Evolutionary conservation across 1,139 yeast genomes (phyloP), one percentile per base, ranked within the genome.

Genomic region (Saccharomyces hybrid): DNA sequence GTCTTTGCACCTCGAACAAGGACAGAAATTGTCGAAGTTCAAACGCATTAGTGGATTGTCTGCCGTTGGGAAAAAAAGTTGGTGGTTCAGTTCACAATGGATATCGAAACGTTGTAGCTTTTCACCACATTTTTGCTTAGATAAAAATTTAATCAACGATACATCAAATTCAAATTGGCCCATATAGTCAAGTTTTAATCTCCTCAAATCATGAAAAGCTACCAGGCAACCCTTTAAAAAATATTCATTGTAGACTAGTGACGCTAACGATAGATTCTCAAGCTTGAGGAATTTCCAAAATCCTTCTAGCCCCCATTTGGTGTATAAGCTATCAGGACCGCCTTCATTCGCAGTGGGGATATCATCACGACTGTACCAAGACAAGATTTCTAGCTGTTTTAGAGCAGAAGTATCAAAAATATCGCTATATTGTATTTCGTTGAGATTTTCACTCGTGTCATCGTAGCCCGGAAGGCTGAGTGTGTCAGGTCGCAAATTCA

Each of bases 401-500:
- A 67, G 52, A 26, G 54, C 32, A 3, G 55, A 52, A 2, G 53
- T 50, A 51, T 67, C 68, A 46, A 67, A 65, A 2, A 67, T 55
- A 29, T 62, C 62, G 42, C 56, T 57, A 52, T 63, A 64, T 28
- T 60, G 60, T 3, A 56, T 42, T 19, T 54, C 54, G 31, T 23
- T 41, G 52, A 4, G 55, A 19, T 19, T 19, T 19, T 3, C 23
- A 19, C 23, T 19, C 4, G 4, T 19, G 23, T 19, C 56, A 8
- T 52, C 54, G 48, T 49, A 56, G 2, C 2, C 11, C 14, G 38
- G 14, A 13, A 25, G 41, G 25, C 8, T 9, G 11, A 50, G 52
- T 32, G 64, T 64, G 55, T 67, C 71, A 11, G 60, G 62, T 54
- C 71, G 57, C 49, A 67, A 48, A 52, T 65, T 64, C 13, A 67